Evolutionary conservation across 768 basidiomycete species (phyloP).

Genomic region (Podaxis rugospora): DNA sequence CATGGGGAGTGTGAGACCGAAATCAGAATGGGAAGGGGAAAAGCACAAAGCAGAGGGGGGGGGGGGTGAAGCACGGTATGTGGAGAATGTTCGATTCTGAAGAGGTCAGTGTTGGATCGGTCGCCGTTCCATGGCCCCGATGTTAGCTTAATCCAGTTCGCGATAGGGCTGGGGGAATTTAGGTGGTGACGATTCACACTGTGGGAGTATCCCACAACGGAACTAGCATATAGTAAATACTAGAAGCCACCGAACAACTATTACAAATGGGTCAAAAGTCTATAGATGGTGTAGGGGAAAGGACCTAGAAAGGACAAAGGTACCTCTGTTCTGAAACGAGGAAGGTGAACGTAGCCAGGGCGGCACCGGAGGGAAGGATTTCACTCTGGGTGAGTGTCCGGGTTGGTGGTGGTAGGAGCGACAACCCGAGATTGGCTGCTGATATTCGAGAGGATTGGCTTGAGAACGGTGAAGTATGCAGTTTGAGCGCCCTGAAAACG

Average conservation of each 20-base stretch:
- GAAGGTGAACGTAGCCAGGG: background rate
- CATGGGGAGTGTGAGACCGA: too few species aligned
- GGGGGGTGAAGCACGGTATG: too few species aligned
- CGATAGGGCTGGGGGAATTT: background rate
- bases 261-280: background rate
- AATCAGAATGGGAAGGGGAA: too few species aligned
- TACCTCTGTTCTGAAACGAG: background rate
- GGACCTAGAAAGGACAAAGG: background rate
- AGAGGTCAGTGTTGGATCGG: too few species aligned
- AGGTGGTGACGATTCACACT: background rate
- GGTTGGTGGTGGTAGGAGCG: slow-evolving; percentile 48
- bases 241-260: background rate
- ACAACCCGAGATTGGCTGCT: slow-evolving; percentile 39
- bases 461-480: slow-evolving; percentile 71
- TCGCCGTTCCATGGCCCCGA: too few species aligned
- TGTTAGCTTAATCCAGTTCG: background rate
- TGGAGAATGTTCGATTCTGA: too few species aligned
- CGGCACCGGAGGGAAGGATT: slow-evolving; percentile 1
- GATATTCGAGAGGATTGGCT: slow-evolving; percentile 73
- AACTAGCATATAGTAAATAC: background rate
- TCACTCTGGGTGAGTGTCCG: slow-evolving; percentile 34
- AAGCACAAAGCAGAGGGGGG: too few species aligned
- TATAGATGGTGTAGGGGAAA: background rate
- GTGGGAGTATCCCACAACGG: background rate
- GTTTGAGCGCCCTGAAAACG: slow-evolving; percentile 74